Base-by-base conservation (phyloP, 495 filamentous ascomycete species). In the Lasiosphaeria miniovina region DNA sequence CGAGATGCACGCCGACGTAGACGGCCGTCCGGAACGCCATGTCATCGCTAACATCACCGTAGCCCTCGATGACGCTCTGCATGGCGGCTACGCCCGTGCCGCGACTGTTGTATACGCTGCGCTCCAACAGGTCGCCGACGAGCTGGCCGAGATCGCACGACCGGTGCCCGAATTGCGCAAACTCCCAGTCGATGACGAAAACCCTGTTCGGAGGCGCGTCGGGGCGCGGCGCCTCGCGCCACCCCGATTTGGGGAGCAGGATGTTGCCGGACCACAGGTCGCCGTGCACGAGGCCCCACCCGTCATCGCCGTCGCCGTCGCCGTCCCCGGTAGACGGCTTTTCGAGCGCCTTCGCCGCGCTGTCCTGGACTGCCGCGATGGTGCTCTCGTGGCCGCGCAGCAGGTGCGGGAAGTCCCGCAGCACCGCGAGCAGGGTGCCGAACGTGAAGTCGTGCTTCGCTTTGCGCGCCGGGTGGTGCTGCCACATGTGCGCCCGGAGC, bases 221-320 rank as follows among this genome's bases (percentile, higher is more conserved):
- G 36, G 48, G 14, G 9, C 36, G 6, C 17, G 49, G 38, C 31
- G 51, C 60, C 24, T 24, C 24, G 24, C 24, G 24, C 24, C 24
- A 24, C 24, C 24, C 24, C 24, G 24, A 24, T 24, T 41, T 31
- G 12, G 49, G 46, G 32, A 63, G 59, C 41, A 59, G 41, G 50
- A 59, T 43, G 14, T 85, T 85, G 9, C 81, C 81, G 17, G 75
- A 74, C 79, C 83, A 86, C 52, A 84, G 82, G 59, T 84, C 82
- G 3, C 83, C 82, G 65, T 84, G 83, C 40, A 84, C 82, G 4
- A 79, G 51, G 1, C 65, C 59, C 54, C 61, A 59, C 4, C 45
- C n/a, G 5, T 11, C 3, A 8, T 57, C 24, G 4, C 62, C 53
- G 4, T 57, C 24, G 4, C 62, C 53, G 4, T 57, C 57, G 6